A percentile compares a stretch with the other conserved stretches of the same genome.
These are phyloP conservation scores for Fusarium illudens DNA, from an alignment of 2,329 filamentous ascomycete genomes.

Conservation along the genomic window DNA sequence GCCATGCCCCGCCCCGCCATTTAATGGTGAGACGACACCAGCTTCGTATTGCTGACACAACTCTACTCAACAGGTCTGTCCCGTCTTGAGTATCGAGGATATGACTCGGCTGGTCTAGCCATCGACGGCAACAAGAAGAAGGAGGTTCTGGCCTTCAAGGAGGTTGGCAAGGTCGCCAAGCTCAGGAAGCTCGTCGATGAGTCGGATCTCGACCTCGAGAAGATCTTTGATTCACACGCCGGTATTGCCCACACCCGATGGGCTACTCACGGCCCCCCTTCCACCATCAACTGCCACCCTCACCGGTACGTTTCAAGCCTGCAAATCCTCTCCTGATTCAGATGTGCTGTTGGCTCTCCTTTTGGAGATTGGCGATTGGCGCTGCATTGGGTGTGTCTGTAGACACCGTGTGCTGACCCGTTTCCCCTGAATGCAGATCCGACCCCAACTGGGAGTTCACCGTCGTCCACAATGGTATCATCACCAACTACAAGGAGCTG, in stretches of 20 bases:
- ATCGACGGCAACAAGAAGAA: constrained; percentile 99
- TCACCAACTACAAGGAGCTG: constrained; percentile 99
- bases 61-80: constrained; percentile 73
- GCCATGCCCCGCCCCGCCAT: constrained; percentile 37
- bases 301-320: constrained; percentile 74
- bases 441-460: constrained; percentile 96
- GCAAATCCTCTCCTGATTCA: neutral
- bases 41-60: constrained; percentile 44
- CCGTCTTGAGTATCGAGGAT: constrained; percentile 97
- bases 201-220: constrained; percentile 82
- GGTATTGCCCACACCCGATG: constrained; percentile 99
- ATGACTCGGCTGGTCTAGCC: constrained; percentile 96
- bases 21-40: constrained; percentile 41
- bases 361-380: constrained; percentile 10
- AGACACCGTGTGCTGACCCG: constrained; percentile 34
- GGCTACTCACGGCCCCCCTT: constrained; percentile 97
- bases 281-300: constrained; percentile 95
- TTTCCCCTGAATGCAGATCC: constrained; percentile 65
- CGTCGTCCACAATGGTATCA: constrained; percentile 99
- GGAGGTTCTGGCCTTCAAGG: constrained; percentile 96
- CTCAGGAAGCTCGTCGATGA: constrained; percentile 91
- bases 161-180: constrained; percentile 98
- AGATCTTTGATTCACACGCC: constrained; percentile 97
- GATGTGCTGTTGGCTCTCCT: neutral
- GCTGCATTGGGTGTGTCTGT: constrained; percentile 1